A percentile compares a stretch with the other conserved stretches of the same genome.
These are phyloP conservation scores for Plectosphaerella sp. DNA, from an alignment of 2,329 filamentous ascomycete genomes.

Conservation along the genomic window DNA sequence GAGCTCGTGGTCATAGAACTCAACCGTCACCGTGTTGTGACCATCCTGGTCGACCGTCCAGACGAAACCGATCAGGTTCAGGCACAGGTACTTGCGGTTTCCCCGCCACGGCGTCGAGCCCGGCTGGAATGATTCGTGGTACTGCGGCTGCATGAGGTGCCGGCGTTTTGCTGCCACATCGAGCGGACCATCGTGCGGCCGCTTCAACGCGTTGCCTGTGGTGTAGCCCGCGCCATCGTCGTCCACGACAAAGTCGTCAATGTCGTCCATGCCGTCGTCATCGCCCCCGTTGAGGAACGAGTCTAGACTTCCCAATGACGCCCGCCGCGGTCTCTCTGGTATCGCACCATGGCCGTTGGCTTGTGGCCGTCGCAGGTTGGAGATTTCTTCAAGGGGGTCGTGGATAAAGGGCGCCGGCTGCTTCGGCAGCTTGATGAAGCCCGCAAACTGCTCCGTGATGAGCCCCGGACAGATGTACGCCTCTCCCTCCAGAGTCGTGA, in stretches of 20 bases:
- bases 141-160: slow-evolving; percentile 52
- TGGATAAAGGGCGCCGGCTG: slow-evolving; percentile 85
- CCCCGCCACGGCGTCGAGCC: slow-evolving; percentile 95
- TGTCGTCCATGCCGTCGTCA: slow-evolving; percentile 37
- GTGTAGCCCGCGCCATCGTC: slow-evolving; percentile 93
- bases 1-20: slow-evolving; percentile 93
- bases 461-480: slow-evolving; percentile 83
- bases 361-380: slow-evolving; percentile 57
- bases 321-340: slow-evolving; percentile 41
- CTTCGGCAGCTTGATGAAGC: slow-evolving; percentile 50
- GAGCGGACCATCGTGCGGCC: slow-evolving; percentile 37
- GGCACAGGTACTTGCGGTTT: slow-evolving; percentile 85
- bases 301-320: slow-evolving; percentile 73
- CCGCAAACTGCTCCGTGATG: slow-evolving; percentile 52
- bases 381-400: slow-evolving; percentile 68
- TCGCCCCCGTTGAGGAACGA: slow-evolving; percentile 67
- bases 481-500: slow-evolving; percentile 89
- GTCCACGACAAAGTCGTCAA: slow-evolving; percentile 85
- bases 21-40: slow-evolving; percentile 89
- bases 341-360: slow-evolving; percentile 8
- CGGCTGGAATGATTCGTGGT: slow-evolving; percentile 85
- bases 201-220: slow-evolving; percentile 47
- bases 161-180: slow-evolving; percentile 44
- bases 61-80: slow-evolving; percentile 90
- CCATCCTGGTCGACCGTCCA: slow-evolving; percentile 97